These are phyloP conservation scores for Talaromyces piceae DNA, from an alignment of 2,329 filamentous ascomycete species.

Conservation along the genomic window DNA sequence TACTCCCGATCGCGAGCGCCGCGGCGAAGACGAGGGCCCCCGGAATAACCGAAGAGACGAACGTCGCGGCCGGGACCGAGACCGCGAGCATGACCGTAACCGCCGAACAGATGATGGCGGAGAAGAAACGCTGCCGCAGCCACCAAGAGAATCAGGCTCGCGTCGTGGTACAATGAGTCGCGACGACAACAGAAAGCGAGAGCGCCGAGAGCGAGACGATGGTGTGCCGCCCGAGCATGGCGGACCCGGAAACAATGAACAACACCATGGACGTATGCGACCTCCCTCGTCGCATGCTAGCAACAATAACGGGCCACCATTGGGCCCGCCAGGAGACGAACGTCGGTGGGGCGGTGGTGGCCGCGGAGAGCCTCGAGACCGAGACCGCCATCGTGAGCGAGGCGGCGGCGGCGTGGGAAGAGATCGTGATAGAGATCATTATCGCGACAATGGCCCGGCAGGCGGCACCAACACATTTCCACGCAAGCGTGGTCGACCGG, in stretches of 20 bases:
- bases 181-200: constrained; percentile 29
- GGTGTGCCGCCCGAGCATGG: constrained; percentile 14
- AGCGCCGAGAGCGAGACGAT: constrained; percentile 31
- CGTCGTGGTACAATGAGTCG: constrained; percentile 26
- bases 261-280: constrained; percentile 27
- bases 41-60: constrained; percentile 30
- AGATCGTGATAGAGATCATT: constrained; percentile 25
- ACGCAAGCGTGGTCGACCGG: constrained; percentile 32
- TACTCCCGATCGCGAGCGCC: constrained; percentile 17
- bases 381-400: constrained; percentile 29
- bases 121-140: constrained; percentile 18
- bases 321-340: constrained; percentile 23
- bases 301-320: constrained; percentile 19
- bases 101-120: constrained; percentile 25
- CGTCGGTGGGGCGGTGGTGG: constrained; percentile 26
- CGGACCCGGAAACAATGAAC: constrained; percentile 19
- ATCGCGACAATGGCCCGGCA: constrained; percentile 27
- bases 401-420: constrained; percentile 24
- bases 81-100: constrained; percentile 28
- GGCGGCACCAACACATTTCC: constrained; percentile 22
- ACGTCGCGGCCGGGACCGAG: constrained; percentile 20
- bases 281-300: constrained; percentile 27
- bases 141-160: constrained; percentile 22
- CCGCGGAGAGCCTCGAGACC: constrained; percentile 26
- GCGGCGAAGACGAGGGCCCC: constrained; percentile 22